Conservation (phyloP, 225 moss, liverwort and hornwort species). For the Rhytidiadelphus loreus region DNA sequence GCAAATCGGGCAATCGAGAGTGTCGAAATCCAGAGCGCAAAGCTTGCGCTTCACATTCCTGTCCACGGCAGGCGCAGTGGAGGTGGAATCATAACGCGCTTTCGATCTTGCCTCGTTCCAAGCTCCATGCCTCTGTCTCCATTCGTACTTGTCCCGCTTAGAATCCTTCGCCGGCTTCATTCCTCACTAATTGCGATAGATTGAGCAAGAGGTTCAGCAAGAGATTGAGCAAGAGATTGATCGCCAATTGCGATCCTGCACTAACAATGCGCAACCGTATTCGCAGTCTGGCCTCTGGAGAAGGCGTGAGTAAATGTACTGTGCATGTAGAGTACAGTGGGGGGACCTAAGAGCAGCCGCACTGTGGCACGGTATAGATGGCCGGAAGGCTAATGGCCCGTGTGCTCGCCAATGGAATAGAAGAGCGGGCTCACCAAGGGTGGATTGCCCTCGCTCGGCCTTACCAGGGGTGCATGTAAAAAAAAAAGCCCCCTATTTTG, state of each 20-base stretch:
- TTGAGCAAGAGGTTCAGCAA: not conserved
- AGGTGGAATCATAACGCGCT: not conserved
- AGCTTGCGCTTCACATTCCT: not conserved
- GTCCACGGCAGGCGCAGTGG: not conserved
- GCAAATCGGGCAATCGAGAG: slow-evolving; percentile 10
- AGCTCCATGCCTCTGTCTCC: not conserved
- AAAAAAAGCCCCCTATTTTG: no score
- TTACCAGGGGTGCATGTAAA: no score
- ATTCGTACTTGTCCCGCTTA: not conserved
- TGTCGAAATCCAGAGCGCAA: not conserved
- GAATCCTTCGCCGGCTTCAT: not conserved
- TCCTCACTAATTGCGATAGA: not conserved
- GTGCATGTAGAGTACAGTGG: no score
- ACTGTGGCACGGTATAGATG: no score
- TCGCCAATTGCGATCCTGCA: no score
- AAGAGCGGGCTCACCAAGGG: no score
- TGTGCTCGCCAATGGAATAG: no score
- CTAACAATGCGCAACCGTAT: no score
- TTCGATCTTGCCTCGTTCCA: not conserved
- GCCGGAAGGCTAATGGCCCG: no score
- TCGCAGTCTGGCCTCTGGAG: not conserved
- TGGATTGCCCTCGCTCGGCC: no score
- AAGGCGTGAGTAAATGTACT: no score
- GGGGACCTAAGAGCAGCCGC: no score
- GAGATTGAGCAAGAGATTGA: not conserved